Base-by-base conservation (phyloP, 2,329 filamentous ascomycete genomes). In the Blastomyces gilchristii region DNA sequence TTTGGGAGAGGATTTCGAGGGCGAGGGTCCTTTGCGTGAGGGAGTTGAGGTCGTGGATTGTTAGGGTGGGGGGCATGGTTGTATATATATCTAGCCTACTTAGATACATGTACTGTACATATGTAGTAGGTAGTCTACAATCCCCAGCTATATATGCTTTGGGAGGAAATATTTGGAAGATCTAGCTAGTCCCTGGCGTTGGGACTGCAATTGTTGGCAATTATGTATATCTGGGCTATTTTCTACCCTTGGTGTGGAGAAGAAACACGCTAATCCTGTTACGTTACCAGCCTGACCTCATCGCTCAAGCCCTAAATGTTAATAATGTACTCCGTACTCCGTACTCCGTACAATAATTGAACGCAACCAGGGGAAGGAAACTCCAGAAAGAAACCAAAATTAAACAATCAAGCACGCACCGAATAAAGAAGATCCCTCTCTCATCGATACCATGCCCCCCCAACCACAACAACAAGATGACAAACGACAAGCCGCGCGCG, bases 401-500 rank as follows among this genome's bases (percentile, higher is more conserved):
- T 22, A 22, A 22, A 22, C n/a, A 22, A 22, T 22, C n/a, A 47
- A n/a, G 43, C 14, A 45, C n/a, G 16, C 12, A 18, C 14, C n/a
- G 16, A 45, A n/a, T 31, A 31, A 31, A 31, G 31, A 31, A 31
- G 31, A 6, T 6, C 31, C n/a, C n/a, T 22, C n/a, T 31, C 31
- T 14, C 22, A 16, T 5, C 16, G 37, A 41, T 39, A 47, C 41
- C 56, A 58, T 58, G 56, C 56, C 56, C 56, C 7, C 9, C 56
- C 56, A 45, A 47, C 39, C 56, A 11, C 56, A 58, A 14, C 74
- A 77, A 68, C 72, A 73, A 60, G 76, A 78, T 43, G 75, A 77
- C 60, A 81, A 81, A 70, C 76, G 77, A 62, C 77, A 79, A 72
- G 79, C 78, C 25, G 79, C 79, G 54, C 75, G 78, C 54, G 79